Evolutionary conservation across 768 basidiomycete species (phyloP).

Genomic region (Hygrophoropsis aurantiaca): DNA sequence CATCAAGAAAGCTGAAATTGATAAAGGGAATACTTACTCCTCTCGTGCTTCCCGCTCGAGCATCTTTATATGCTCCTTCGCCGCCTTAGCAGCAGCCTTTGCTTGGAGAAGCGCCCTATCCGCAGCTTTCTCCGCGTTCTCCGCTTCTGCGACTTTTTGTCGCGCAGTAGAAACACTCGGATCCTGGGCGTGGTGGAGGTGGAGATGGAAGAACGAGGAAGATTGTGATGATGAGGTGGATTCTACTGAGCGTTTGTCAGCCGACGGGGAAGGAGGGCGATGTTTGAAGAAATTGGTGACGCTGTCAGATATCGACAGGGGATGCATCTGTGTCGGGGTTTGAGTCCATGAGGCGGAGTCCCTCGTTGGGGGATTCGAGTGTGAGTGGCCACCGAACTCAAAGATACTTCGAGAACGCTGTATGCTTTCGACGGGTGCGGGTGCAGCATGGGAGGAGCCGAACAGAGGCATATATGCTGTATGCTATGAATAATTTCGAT

Average conservation of each 20-base stretch:
- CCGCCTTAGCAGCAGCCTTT: conserved; percentile 44
- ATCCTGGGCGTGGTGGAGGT: conserved; percentile 28
- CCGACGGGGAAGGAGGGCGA: not conserved
- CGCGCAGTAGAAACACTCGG: conserved; percentile 48
- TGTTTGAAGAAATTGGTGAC: not conserved
- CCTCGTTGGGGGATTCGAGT: not conserved
- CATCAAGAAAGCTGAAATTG: not conserved
- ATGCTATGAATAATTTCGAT: too few species aligned
- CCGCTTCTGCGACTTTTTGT: conserved; percentile 50
- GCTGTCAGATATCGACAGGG: not conserved
- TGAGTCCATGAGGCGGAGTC: not conserved
- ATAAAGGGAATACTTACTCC: conserved; percentile 56
- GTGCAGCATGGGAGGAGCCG: not conserved
- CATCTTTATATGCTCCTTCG: conserved; percentile 45
- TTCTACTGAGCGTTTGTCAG: not conserved
- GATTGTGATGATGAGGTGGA: not conserved
- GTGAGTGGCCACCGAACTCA: not conserved
- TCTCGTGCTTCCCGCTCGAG: conserved; percentile 53
- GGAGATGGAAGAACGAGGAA: not conserved
- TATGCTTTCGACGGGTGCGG: not conserved
- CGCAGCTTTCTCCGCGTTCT: conserved; percentile 50
- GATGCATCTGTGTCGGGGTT: not conserved
- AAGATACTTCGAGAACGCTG: not conserved
- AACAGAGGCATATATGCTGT: not conserved
- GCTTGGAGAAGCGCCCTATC: conserved; percentile 50